phyloP scores from a whole-genome alignment of 805 yeast species.

The Hanseniaspora nectarophila region DNA sequence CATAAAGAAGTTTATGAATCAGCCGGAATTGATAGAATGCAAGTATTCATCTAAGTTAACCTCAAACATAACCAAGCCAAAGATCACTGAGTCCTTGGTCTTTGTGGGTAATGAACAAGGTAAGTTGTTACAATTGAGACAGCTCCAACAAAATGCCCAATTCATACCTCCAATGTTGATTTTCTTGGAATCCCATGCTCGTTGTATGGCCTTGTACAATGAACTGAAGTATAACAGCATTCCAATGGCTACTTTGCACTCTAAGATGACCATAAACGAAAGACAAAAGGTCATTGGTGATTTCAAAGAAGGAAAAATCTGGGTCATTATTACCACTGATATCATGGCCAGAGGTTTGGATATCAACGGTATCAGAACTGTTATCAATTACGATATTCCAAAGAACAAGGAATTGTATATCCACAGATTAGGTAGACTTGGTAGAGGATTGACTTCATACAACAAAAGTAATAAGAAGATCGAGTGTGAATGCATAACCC shows the following conservation, averaged over 20 bases:
- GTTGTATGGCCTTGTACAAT: slow-evolving; percentile 92
- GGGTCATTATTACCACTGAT: slow-evolving; percentile 96
- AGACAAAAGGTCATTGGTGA: slow-evolving; percentile 73
- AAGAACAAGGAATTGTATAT: slow-evolving; percentile 87
- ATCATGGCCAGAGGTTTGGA: slow-evolving; percentile 94
- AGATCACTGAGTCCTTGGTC: slow-evolving; percentile 10
- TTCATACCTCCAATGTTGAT: slow-evolving; percentile 87
- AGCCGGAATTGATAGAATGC: slow-evolving; percentile 11
- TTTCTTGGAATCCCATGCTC: slow-evolving; percentile 77
- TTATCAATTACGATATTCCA: slow-evolving; percentile 94
- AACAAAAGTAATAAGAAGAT: slow-evolving; percentile 45
- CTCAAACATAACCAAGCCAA: slow-evolving; percentile 2
- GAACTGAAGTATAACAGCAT: slow-evolving; percentile 83
- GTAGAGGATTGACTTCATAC: slow-evolving; percentile 39
- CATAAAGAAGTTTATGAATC: background rate
- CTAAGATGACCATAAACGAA: slow-evolving; percentile 82
- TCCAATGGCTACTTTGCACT: slow-evolving; percentile 91
- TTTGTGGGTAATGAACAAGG: slow-evolving; percentile 85
- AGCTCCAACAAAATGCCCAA: slow-evolving; percentile 70
- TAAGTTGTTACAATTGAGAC: slow-evolving; percentile 82
- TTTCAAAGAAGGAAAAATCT: slow-evolving; percentile 79
- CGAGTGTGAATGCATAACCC: slow-evolving; percentile 75
- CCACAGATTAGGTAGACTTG: slow-evolving; percentile 97
- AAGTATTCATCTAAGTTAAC: slow-evolving; percentile 12
- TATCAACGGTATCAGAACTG: slow-evolving; percentile 87